Base-by-base conservation (phyloP, 768 basidiomycete species). In the Suillus subalutaceus region DNA sequence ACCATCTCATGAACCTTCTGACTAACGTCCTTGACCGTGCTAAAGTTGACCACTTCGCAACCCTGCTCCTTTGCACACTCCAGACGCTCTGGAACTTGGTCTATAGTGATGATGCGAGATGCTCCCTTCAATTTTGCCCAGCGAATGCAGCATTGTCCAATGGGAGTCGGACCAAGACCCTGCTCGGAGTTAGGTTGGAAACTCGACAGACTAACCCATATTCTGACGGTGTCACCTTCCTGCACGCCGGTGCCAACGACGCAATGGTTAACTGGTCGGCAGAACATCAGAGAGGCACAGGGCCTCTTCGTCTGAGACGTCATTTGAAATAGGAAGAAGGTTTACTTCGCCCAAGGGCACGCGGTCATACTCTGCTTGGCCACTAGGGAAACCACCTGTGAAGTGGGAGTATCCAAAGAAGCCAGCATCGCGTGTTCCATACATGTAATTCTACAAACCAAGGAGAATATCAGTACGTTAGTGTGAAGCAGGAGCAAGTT, bases 361-460 rank as follows among this genome's bases (percentile, higher is more conserved):
- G 40, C 89, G 83, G 4, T 89, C 87, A 70, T 88, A 92, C 74
- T 93, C 91, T 0, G 91, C 88, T 72, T 93, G 91, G 0, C 90
- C 91, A 23, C 82, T 91, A 6, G 91, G 83, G 74, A 88, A 90
- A 13, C 91, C 90, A 6, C 90, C 88, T 0, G 88, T 87, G 69
- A 91, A 85, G 74, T 90, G 89, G n/a, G 86, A 85, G 73, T 88
- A 88, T 0, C 89, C 89, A 69, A 89, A 89, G 79, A 90, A 88
- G 0, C 89, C 90, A 0, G 90, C 90, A 72, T 90, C 87, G 37
- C 86, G 80, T 65, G 87, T 84, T 12, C 89, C 89, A 70, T 88
- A 90, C 84, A 90, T 83, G 18, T 79, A 78, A 50, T 86, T 84
- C 69, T 84, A 80, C 8, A 90, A 75, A 4, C 85, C 84, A 41